Percentiles rank a stretch among this genome's conserved stretches.
Evolutionary conservation across 2,329 filamentous ascomycete genomes (phyloP).

Genomic region (Harringtonia aguacate): DNA sequence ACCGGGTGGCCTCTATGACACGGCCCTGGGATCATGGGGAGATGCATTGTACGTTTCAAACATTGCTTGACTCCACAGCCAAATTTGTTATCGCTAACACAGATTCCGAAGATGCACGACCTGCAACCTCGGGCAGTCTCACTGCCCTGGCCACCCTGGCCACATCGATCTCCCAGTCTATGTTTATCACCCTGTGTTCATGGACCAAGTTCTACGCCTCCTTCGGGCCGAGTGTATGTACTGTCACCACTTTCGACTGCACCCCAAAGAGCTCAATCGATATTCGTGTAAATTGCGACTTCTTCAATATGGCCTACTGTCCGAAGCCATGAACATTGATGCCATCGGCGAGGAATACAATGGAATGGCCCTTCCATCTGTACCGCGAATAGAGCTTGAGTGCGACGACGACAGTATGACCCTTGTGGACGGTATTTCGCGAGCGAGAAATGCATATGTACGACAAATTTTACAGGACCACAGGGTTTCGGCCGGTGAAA

Average conservation of each 20-base stretch:
- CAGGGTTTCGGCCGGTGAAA: conserved; percentile 34
- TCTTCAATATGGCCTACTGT: conserved; percentile 71
- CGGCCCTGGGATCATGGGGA: conserved; percentile 80
- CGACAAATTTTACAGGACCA: conserved; percentile 57
- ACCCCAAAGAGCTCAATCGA: conserved; percentile 64
- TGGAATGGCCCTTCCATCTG: conserved; percentile 27
- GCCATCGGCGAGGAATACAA: conserved; percentile 35
- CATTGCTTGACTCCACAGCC: neutral
- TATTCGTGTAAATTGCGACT: conserved; percentile 78
- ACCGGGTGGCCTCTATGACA: conserved; percentile 84
- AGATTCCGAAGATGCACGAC: conserved; percentile 62
- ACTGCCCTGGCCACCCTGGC: conserved; percentile 85
- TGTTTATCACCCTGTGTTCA: conserved; percentile 93
- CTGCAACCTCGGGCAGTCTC: conserved; percentile 71
- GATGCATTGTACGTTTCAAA: conserved; percentile 60
- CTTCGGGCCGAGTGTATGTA: conserved; percentile 83
- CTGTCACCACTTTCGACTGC: conserved; percentile 76
- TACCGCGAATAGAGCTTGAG: conserved; percentile 37
- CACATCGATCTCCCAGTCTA: conserved; percentile 91
- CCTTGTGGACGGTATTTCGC: conserved; percentile 39
- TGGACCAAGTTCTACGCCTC: conserved; percentile 81
- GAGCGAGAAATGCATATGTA: conserved; percentile 56
- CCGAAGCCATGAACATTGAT: conserved; percentile 53
- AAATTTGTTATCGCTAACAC: neutral
- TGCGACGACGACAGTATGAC: conserved; percentile 53